A percentile compares a stretch with the other conserved stretches of the same genome.
phyloP scores from a whole-genome alignment of 1,284 basidiomycete species.

The Psilocybe mexicana region DNA sequence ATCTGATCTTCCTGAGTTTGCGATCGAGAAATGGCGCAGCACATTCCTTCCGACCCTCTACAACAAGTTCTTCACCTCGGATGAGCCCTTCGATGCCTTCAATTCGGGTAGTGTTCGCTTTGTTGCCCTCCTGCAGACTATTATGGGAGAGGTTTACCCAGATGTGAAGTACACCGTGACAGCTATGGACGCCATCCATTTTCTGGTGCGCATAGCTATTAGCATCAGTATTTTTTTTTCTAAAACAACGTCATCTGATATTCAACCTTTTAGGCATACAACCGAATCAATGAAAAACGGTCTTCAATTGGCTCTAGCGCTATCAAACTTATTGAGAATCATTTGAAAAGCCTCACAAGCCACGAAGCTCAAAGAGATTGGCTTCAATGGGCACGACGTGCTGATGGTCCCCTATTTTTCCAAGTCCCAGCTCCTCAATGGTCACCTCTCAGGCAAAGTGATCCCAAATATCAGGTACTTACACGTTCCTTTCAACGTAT shows the following conservation, averaged over 20 bases:
- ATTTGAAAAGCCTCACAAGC: constrained; percentile 2
- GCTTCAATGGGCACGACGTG: constrained; percentile 15
- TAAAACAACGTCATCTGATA: not conserved
- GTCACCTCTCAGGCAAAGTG: constrained; percentile 6
- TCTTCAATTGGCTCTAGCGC: constrained; percentile 15
- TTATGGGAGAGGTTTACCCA: constrained; percentile 16
- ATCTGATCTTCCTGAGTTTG: constrained; percentile 13
- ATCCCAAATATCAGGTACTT: constrained; percentile 15
- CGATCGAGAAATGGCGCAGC: constrained; percentile 2
- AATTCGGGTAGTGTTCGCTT: constrained; percentile 12
- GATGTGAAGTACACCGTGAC: constrained; percentile 8
- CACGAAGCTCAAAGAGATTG: constrained; percentile 8
- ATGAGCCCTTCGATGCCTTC: constrained; percentile 13
- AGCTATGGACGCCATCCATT: constrained; percentile 8
- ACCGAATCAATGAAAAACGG: constrained; percentile 16
- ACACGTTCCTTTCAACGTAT: too few species aligned
- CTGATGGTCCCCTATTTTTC: constrained; percentile 20
- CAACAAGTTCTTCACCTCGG: constrained; percentile 16
- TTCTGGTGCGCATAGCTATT: constrained; percentile 8
- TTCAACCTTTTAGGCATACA: constrained; percentile 12
- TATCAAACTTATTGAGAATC: constrained; percentile 3
- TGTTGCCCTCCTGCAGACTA: constrained; percentile 11
- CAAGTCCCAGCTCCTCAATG: constrained; percentile 2
- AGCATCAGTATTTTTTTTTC: not conserved
- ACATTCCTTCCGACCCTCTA: constrained; percentile 18